Evolutionary conservation across 805 yeast species (phyloP), one percentile per base, ranked within the genome.

Genomic region (Myxozyma melibiosi): DNA sequence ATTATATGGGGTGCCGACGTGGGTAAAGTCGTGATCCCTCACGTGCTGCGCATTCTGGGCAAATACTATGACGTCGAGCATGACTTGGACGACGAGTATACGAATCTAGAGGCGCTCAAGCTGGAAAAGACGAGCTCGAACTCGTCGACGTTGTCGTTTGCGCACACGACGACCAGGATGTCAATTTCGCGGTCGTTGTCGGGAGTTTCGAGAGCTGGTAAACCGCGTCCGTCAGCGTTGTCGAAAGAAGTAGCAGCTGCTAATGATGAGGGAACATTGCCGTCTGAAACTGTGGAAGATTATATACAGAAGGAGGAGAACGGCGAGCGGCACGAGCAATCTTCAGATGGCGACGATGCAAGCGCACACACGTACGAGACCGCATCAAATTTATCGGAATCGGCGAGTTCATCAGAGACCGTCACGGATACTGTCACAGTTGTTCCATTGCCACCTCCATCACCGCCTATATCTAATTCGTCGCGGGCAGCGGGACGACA

Each of bases 1-100:
- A 81, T 92, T 54, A 73, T 91, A 14, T 91, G 98, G 98, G 96
- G 96, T 8, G 71, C 78, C 8, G 82, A 84, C 51, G 88, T 86
- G 0, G 80, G 76, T 27, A 62, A 68, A 1, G 62, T 72, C 30
- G 84, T 82, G 0, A 75, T 80, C 45, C 68, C 68, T 6, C 58
- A 62, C 18, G 65, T 65, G 4, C 20, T 58, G 27, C 41, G 31
- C 6, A 50, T 41, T 8, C 53, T 64, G 30, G 48, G 25, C 13
- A 24, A 44, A 22, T 33, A 37, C 20, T 31, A 38, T 38, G 50
- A 35, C 7, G 27, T 33, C 20, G 27, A 13, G 9, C 13, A 18
- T 37, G 43, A 35, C 22, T 25, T 22, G 6, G 33, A 8, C 31
- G 43, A 35, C 18, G 44, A 37, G n/a, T 37, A 20, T 18, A 43